Evolutionary conservation across 495 filamentous ascomycete genomes (phyloP).

Genomic region (Aspergillus bertholletiae): DNA sequence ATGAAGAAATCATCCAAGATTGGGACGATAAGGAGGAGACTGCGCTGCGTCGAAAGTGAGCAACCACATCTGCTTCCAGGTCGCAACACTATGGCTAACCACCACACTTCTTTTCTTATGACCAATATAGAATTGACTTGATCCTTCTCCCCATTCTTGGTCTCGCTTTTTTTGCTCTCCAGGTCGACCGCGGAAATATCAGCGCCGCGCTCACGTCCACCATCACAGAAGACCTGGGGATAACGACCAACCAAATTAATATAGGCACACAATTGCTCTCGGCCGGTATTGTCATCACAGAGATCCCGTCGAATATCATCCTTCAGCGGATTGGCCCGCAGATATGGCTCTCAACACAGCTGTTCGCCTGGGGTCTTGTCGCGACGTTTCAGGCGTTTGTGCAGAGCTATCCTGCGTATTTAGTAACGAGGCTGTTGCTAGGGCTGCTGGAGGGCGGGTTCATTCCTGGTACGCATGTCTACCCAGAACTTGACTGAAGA

Average conservation of each 20-base stretch:
- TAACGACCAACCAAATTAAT: slow-evolving; percentile 57
- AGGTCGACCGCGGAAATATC: slow-evolving; percentile 53
- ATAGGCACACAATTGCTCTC: slow-evolving; percentile 53
- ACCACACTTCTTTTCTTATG: neutral
- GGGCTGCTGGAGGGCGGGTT: slow-evolving; percentile 59
- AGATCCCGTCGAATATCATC: slow-evolving; percentile 56
- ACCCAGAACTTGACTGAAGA: neutral
- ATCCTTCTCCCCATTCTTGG: slow-evolving; percentile 51
- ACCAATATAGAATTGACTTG: slow-evolving; percentile 40
- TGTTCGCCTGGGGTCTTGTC: slow-evolving; percentile 57
- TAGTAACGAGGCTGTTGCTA: slow-evolving; percentile 51
- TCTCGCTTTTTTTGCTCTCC: slow-evolving; percentile 56
- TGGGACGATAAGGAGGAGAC: neutral
- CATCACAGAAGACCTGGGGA: slow-evolving; percentile 50
- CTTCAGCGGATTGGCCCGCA: slow-evolving; percentile 53
- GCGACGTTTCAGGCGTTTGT: slow-evolving; percentile 59
- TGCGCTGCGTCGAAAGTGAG: neutral
- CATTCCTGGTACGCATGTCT: slow-evolving; percentile 43
- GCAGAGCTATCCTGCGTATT: slow-evolving; percentile 44
- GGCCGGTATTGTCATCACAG: slow-evolving; percentile 53
- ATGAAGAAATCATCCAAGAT: neutral
- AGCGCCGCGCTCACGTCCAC: slow-evolving; percentile 46
- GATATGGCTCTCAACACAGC: slow-evolving; percentile 51
- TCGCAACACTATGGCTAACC: neutral
- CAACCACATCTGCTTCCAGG: neutral